Conservation (phyloP, 345 rosid genomes). For the Citrus glauca region DNA sequence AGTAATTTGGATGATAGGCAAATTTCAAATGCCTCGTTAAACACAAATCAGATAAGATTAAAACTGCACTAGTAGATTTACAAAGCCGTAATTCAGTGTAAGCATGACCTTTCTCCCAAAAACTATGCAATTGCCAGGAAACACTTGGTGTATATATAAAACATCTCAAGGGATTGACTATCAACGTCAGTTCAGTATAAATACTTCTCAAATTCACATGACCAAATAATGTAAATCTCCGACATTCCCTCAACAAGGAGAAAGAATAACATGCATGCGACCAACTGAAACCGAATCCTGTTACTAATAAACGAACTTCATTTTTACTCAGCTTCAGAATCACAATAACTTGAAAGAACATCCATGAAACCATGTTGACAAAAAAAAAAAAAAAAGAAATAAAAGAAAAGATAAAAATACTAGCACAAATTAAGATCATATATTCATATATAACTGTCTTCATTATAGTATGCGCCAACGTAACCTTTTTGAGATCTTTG, state of each 20-base stretch:
- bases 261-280: background rate
- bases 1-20: background rate
- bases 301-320: background rate
- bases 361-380: background rate
- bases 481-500: slow-evolving; percentile 81
- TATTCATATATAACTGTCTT: too few species aligned
- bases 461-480: too few species aligned
- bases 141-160: background rate
- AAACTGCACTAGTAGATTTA: background rate
- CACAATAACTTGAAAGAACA: background rate
- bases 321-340: background rate
- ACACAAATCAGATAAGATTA: background rate
- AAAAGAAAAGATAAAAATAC: too few species aligned
- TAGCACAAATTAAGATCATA: too few species aligned
- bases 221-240: background rate
- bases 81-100: background rate
- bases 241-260: background rate
- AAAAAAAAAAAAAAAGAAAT: background rate
- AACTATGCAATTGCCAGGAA: background rate
- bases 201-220: background rate
- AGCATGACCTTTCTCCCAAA: background rate
- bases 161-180: background rate
- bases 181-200: background rate
- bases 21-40: background rate
- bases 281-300: background rate